Evolutionary conservation across 495 filamentous ascomycete genomes (phyloP), one percentile per base, ranked within the genome.

Genomic region (Beverwykella pulmonaria): DNA sequence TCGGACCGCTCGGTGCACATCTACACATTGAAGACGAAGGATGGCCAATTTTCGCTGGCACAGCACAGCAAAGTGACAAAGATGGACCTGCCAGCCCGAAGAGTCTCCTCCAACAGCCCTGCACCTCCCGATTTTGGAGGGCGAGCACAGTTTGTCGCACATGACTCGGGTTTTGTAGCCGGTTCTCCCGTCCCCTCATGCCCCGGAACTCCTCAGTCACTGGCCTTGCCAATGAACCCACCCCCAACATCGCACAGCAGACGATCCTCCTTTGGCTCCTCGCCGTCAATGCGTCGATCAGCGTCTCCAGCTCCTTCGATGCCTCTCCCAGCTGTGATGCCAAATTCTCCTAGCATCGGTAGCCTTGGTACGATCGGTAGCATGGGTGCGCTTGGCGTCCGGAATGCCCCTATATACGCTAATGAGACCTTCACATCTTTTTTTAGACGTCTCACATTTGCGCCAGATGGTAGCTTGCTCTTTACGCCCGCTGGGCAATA

Each of bases 1-100:
- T 99, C 94, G 0, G 94, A 99, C 78, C 88, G 94, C 72, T 96
- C 94, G 0, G 93, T 97, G 20, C 94, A 99, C 77, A 93, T 99
- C 68, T 98, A 98, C 78, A 92, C 87, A 15, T 79, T 99, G 66
- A 96, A 91, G 78, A 96, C 92, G 5, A 98, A 98, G 70, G 94
- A 99, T 75, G 94, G 95, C 23, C 92, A 94, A 66, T 97, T 96
- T 75, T 90, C 92, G 0, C 81, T 99, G n/a, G 86, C 84, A 19
- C 85, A 88, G 49, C 87, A 91, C 71, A 84, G 86, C 65, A 90
- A 90, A 69, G 81, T 90, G 50, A 78, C 87, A 29, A 96, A 92
- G 78, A 93, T 96, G 83, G 95, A 99, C 77, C 79, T 99, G 6
- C 95, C 95, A 5, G 86, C 88, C 6, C 87, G 93, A 61, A 86